These are phyloP conservation scores for Cerioporus squamosus DNA, from an alignment of 1,284 basidiomycete genomes.

Conservation along the genomic window DNA sequence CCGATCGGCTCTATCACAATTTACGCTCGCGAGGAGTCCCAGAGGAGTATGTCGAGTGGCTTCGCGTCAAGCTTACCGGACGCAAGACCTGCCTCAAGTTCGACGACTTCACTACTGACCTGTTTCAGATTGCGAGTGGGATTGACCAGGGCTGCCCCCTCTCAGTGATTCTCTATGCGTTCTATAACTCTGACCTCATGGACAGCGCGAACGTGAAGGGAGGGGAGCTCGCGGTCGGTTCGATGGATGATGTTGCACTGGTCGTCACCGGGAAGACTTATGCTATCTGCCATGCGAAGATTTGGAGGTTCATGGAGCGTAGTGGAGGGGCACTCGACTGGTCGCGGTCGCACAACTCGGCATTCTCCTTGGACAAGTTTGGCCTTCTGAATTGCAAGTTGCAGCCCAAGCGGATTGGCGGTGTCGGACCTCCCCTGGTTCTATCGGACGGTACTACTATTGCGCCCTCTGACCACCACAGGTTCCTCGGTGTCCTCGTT, in stretches of 20 bases:
- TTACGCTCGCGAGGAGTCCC: constrained; percentile 35
- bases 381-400: constrained; percentile 19
- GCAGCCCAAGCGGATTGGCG: no score
- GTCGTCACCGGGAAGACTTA: constrained; percentile 17
- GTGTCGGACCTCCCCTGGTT: constrained; percentile 12
- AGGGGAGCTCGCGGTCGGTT: constrained; percentile 27
- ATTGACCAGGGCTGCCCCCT: constrained; percentile 40
- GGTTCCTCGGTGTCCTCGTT: constrained; percentile 41
- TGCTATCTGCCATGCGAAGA: constrained; percentile 19
- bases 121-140: constrained; percentile 32
- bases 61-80: constrained; percentile 27
- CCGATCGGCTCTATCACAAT: constrained; percentile 37
- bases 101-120: constrained; percentile 32
- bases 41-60: constrained; percentile 25
- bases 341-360: constrained; percentile 30
- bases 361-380: constrained; percentile 31
- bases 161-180: constrained; percentile 35
- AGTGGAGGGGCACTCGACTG: constrained; percentile 28
- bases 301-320: constrained; percentile 3
- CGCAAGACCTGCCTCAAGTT: constrained; percentile 32
- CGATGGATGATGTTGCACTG: constrained; percentile 35
- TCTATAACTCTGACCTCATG: constrained; percentile 40
- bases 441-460: constrained; percentile 18
- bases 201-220: constrained; percentile 6
- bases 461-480: constrained; percentile 20